These are phyloP conservation scores for Vitis cinerea DNA, from an alignment of 164 flowering plant species.

Conservation along the genomic window DNA sequence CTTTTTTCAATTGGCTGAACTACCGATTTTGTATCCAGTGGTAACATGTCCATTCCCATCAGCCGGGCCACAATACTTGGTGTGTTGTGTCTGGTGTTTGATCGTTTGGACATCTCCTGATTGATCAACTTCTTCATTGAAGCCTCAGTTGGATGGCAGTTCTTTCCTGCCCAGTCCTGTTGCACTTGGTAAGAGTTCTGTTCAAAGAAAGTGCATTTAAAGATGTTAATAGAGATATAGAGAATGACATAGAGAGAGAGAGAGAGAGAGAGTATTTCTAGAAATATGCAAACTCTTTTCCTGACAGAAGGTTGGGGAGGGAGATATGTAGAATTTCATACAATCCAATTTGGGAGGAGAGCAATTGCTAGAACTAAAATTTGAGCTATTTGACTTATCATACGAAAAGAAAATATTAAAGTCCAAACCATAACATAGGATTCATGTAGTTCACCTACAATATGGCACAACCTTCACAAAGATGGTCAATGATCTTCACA, in stretches of 20 bases:
- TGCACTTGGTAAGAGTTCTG: constrained; percentile 49
- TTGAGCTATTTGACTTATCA: neutral
- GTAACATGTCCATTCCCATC: constrained; percentile 85
- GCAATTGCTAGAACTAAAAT: too few species aligned
- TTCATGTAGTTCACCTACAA: neutral
- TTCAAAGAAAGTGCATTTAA: neutral
- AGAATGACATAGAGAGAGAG: neutral
- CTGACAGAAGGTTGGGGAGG: neutral
- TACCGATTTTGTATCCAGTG: constrained; percentile 43
- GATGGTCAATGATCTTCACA: neutral
- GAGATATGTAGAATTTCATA: neutral
- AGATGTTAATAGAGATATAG: too few species aligned
- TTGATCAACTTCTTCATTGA: constrained; percentile 74
- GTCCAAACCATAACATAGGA: neutral
- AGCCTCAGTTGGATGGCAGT: constrained; percentile 41
- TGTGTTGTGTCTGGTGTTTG: constrained; percentile 43
- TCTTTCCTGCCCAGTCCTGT: constrained; percentile 37
- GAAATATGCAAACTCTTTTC: neutral
- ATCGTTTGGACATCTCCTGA: constrained; percentile 59
- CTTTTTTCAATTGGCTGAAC: constrained; percentile 34
- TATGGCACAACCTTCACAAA: neutral
- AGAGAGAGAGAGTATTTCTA: neutral
- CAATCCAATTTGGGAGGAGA: too few species aligned
- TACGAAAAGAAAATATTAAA: neutral
- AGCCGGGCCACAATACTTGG: constrained; percentile 89